Conservation (phyloP, 305 asterid species). For the Galium porrigens region DNA sequence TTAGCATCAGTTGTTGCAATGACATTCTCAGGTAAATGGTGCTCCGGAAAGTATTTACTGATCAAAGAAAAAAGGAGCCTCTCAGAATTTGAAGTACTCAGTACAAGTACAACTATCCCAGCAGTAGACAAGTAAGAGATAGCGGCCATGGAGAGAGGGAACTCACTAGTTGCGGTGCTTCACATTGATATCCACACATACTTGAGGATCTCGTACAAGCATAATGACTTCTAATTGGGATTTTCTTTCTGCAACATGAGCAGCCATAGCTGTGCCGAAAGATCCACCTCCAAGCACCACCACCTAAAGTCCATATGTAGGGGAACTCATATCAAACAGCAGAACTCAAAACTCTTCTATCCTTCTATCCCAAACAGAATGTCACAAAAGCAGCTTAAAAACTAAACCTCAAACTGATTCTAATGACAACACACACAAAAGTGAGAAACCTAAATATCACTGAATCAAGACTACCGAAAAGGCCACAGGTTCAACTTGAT, state of each 20-base stretch:
- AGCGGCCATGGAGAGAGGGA: background rate
- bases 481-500: background rate
- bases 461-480: background rate
- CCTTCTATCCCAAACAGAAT: background rate
- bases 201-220: constrained; percentile 62
- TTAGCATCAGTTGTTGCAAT: constrained; percentile 69
- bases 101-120: background rate
- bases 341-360: background rate
- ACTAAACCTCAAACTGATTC: background rate
- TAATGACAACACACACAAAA: background rate
- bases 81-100: background rate
- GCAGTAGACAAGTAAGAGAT: background rate
- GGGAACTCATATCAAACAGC: constrained; percentile 6
- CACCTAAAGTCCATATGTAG: constrained; percentile 32
- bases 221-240: constrained; percentile 50
- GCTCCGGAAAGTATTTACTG: constrained; percentile 68
- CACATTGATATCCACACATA: constrained; percentile 53
- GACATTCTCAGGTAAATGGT: constrained; percentile 58
- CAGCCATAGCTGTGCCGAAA: constrained; percentile 88
- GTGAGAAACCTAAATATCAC: background rate
- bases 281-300: constrained; percentile 95
- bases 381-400: background rate
- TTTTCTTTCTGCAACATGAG: constrained; percentile 68
- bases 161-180: constrained; percentile 44
- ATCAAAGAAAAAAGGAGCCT: constrained; percentile 5